Base-by-base conservation (phyloP, 225 moss, liverwort and hornwort genomes). In the Pseudoscleropodium purum region DNA sequence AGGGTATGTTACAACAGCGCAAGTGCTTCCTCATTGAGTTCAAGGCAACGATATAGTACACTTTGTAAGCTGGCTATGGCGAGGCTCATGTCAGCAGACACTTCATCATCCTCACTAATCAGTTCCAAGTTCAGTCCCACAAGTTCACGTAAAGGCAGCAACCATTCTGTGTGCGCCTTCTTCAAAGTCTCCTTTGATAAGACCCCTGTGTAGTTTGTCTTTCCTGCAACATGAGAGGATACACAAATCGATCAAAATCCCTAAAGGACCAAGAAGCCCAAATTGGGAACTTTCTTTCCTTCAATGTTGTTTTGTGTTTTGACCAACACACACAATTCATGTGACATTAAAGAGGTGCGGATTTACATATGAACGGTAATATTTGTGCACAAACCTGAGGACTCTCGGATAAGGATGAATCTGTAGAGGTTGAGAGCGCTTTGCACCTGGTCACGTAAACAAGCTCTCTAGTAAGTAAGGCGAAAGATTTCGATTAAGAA, bases 381-480 rank as follows among this genome's bases (percentile, higher is more conserved):
- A 5, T 60, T 56, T 65, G 56, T 18, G 30, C 13, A 86, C 90
- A 30, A 90, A 98, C 98, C 96, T 96, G 97, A 90, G 37, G 93
- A 95, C 91, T 98, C 98, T 81, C 95, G 90, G 75, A 98, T 94
- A 34, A 98, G 88, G 81, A 98, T 90, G 89, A 96, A 98, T 61
- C 95, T 91, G 91, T 97, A 98, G 68, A 98, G 92, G 75, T 97
- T 98, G 88, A 98, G 96, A 87, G 96, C 97, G 88, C 92, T 93
- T 85, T 93, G 89, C 64, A 96, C 96, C 98, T 98, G 87, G 11
- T 86, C 88, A 82, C 61, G 49, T 39, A 72, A 61, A 56, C 33
- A 60, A 23, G 47, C 47, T 66, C 47, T 83, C 29, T 77, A 34
- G 66, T n/a, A 64, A 82, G 25, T 39, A 64, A 85, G 30, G 14